Conservation (phyloP, 176 grass and related monocot genomes). For the Stipa capillata region DNA sequence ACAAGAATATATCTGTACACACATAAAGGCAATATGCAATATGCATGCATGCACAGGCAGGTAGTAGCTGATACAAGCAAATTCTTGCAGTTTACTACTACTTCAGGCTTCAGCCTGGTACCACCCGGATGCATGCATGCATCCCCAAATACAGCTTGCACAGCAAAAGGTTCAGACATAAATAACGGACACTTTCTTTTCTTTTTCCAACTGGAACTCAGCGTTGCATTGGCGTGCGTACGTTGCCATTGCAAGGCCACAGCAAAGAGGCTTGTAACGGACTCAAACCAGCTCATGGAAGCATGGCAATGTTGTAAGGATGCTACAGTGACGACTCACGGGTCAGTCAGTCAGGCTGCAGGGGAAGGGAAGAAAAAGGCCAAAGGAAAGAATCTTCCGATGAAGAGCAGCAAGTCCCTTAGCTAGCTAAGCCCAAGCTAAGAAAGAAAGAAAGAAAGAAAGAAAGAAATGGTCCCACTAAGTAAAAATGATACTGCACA, state of each 20-base stretch:
- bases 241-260: not conserved
- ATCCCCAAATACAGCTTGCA: not conserved
- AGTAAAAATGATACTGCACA: not conserved
- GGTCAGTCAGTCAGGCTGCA: not conserved
- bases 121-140: no score
- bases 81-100: no score
- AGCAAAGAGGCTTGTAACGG: conserved; percentile 2
- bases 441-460: not conserved
- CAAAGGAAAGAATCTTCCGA: conserved; percentile 43
- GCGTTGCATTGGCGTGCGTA: not conserved
- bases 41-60: no score
- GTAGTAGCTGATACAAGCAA: no score
- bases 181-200: no score
- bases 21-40: not conserved
- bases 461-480: not conserved
- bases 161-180: not conserved
- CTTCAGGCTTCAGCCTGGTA: no score
- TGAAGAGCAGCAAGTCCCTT: not conserved
- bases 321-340: not conserved
- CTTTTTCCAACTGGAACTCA: no score
- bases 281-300: not conserved
- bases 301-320: not conserved
- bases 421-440: not conserved
- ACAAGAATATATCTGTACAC: conserved; percentile 5
- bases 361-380: not conserved